Base-by-base conservation (phyloP, 352 stramenopile genomes). In the Pythium volutum region DNA sequence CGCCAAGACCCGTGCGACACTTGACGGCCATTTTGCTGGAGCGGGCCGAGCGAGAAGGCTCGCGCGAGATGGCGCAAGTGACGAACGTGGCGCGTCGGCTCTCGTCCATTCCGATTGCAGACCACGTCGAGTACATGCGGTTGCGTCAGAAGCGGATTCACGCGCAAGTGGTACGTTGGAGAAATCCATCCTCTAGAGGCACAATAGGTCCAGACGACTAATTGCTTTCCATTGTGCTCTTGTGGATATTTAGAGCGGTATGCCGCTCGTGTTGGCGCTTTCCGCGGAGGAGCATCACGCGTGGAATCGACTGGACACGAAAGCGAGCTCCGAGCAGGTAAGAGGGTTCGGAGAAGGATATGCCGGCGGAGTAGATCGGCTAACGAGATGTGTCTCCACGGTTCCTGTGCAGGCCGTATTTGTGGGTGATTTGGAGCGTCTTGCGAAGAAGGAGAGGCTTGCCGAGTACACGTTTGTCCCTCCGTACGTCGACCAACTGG, bases 211-310 rank as follows among this genome's bases (percentile, higher is more conserved):
- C n/a, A n/a, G n/a, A 12, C 33, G 33, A 38, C 33, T 7, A 14
- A 38, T 12, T 38, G 33, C 7, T 38, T 38, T 38, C 12, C 33
- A 16, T 22, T 54, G 47, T 26, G 15, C n/a, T 41, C 10, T 33
- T 36, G 15, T 22, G 51, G 27, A 48, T 5, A 47, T 14, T 18
- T 57, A 91, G 82, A 67, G 61, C 1, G 82, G 80, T n/a, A 59
- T 92, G 14, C 79, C 78, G 1, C 68, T 67, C 23, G 67, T 89
- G 27, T 59, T 92, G 11, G 80, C 80, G 49, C 64, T 90, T 14
- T 74, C 70, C 4, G 3, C 66, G 12, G 62, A 83, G 4, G 80
- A 92, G 38, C 41, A 63, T 7, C 59, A 54, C 16, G 46, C 64
- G n/a, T 83, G 74, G 72, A 51, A 63, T 18, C n/a, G 63, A 10